Evolutionary conservation across 768 basidiomycete species (phyloP), one percentile per base, ranked within the genome.

Genomic region (Cystobasidiopsis lactophilus): DNA sequence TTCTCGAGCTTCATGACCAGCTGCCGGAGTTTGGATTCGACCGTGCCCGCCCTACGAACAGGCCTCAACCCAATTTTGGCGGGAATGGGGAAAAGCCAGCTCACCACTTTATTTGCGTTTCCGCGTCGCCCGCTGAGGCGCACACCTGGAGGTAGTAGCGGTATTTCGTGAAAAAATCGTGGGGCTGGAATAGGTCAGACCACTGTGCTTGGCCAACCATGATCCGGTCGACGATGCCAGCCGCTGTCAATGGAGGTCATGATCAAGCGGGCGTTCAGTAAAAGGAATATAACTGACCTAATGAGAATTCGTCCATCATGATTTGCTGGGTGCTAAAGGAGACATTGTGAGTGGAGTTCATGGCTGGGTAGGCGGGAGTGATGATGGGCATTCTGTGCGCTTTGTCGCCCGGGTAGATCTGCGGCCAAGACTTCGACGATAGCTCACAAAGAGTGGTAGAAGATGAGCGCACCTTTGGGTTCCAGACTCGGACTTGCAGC

Each of bases 301-400:
- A 78, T 70, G 85, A 82, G 66, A 95, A 88, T 63, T 98, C 93
- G 59, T 85, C 79, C 0, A 82, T 89, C 73, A 93, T 86, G 51
- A 98, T 83, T 73, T 81, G 79, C 68, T 93, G 85, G 3, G 91
- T 96, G 9, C 88, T 93, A 40, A 77, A 76, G 49, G 86, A 88
- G 55, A 96, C 89, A 62, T 96, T 98, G 69, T 98, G 93, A 18
- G 93, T 98, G 24, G 91, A 77, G 66, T 91, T 96, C 91, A 98
- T 98, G 5, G 91, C 80, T 43, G 93, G 93, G 68, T 95, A 98
- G 11, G 93, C 89, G 2, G 93, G 93, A 1, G 93, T 98, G 61
- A 98, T 96, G 63, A 98, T 95, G 13, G 93, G 93, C 93, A 96
- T 96, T 59, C 85, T 76, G 68, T 98, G 93, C n/a, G 83, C 75